Evolutionary conservation across 164 flowering plant genomes (phyloP), one percentile per base, ranked within the genome.

Genomic region (Litsea cubeba): DNA sequence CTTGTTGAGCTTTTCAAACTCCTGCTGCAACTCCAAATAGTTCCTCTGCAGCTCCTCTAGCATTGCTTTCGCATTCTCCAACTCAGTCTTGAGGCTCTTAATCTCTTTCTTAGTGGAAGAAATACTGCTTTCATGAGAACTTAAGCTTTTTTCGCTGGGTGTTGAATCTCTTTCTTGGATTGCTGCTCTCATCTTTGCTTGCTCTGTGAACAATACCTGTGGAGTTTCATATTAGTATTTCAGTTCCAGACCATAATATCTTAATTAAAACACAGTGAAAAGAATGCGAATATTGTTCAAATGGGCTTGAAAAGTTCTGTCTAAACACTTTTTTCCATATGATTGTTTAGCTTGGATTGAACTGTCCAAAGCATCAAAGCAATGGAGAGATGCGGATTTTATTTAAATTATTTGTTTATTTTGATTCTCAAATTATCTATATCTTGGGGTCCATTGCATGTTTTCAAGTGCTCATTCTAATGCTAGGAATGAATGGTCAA

Each of bases 201-300:
- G 97, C 84, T 94, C 95, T 2, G 92, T 82, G 71, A 87, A 85
- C 77, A 91, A 74, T 46, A 93, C 93, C 94, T 92, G 76, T 20
- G 12, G 15, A 68, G 11, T 20, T 40, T 68, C 71, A 4, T 7
- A n/a, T 15, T 51, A 11, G 57, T 51, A 51, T 51, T 51, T 51
- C 57, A 17, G 57, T 12, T 51, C 32, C 32, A 30, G 32, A 30
- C 32, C 32, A 30, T 30, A 30, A 30, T 30, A 30, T 30, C 32
- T 30, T 30, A 30, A 30, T 57, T 17, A 5, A 57, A n/a, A 57
- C 17, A 57, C 18, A 14, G 62, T 5, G n/a, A 57, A 57, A n/a
- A 57, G 62, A 57, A 15, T 57, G 62, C 62, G 4, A 14, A 57
- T 57, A 57, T n/a, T 30, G 32, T 30, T 30, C 1, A 1, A 30